Base-by-base conservation (phyloP, 2,329 filamentous ascomycete species). In the Colletotrichum tofieldiae region DNA sequence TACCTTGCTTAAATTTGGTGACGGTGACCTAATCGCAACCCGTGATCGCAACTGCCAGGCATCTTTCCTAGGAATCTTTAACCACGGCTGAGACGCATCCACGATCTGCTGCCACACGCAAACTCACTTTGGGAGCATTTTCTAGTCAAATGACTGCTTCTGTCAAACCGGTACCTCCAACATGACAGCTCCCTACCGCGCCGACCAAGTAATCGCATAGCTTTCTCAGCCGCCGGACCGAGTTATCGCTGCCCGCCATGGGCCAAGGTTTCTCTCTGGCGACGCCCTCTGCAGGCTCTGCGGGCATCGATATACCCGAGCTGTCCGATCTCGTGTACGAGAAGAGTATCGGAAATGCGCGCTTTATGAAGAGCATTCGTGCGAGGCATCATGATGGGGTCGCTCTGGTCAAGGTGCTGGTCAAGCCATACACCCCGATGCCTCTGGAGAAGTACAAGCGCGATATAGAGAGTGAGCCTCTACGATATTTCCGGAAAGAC, bases 341-440 rank as follows among this genome's bases (percentile, higher is more conserved):
- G 83, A 95, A 93, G 83, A 94, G 94, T 45, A 90, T 99, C 78
- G 96, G 96, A 59, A 94, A 93, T 76, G 95, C 94, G 32, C 92
- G 96, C 47, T 98, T 99, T 78, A 96, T 99, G 92, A 98, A 98
- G 83, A 96, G 94, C 75, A 95, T 98, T 75, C 91, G 96, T 75
- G 96, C 96, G 32, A 90, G 95, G 61, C 94, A 97, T 80, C 93
- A 93, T 78, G 93, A 98, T 86, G 96, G 96, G 67, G 87, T 98
- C 51, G 95, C 97, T 23, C 92, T 98, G 67, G 95, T 97, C 79
- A 98, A 98, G 84, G 93, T 98, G 39, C 93, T 98, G 69, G 94
- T 97, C 82, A 99, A 99, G 83, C 95, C 95, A 3, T 97, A 95
- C 80, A 88, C 93, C 35, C 91, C 92, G 75, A 93, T 98, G 84